Evolutionary conservation across 352 stramenopile genomes (phyloP), one percentile per base, ranked within the genome.

Genomic region (Globisporangium rhizosaccharum): DNA sequence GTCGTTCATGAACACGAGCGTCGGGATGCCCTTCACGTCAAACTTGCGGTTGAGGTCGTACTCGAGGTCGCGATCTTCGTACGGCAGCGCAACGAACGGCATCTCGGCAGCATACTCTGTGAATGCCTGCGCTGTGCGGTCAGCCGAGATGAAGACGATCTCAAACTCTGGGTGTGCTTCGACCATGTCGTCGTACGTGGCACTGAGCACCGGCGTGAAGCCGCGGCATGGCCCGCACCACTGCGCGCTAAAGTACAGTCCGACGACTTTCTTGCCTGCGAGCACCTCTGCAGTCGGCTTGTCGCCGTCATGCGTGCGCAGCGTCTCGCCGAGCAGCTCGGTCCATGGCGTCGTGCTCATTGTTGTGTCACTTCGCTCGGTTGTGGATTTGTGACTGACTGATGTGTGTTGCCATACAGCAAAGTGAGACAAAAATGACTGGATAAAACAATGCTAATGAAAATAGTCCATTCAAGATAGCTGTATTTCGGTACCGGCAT

Each of bases 1-100:
- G 49, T 66, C 56, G 57, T 95, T 82, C 64, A 98, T 73, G 58
- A 98, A 92, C 45, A 97, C 75, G 37, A 98, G 73, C 65, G 79
- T 84, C 51, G 95, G 95, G 76, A 98, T 94, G 20, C 83, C 87
- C 20, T 69, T 82, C 58, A 97, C 84, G 56, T 80, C 77, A 57
- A 96, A 96, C 64, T 86, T 85, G 53, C 74, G 69, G 69, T 80
- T 83, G 36, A 98, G 70, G 39, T 69, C 71, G 56, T 93, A 75
- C 67, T 91, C 73, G 17, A 63, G 53, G 47, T 76, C 63, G 68
- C 82, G 75, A 50, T 91, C 75, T 53, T 92, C 88, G 50, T 88
- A 98, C n/a, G 92, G 95, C 20, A 99, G 51, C 14, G 97, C 96
- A 10, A 96, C 65, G 89, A 97, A 99, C 56, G 85, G 85, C 78